Base-by-base conservation (phyloP, 2,329 filamentous ascomycete genomes). In the Epichloe uncinata region DNA sequence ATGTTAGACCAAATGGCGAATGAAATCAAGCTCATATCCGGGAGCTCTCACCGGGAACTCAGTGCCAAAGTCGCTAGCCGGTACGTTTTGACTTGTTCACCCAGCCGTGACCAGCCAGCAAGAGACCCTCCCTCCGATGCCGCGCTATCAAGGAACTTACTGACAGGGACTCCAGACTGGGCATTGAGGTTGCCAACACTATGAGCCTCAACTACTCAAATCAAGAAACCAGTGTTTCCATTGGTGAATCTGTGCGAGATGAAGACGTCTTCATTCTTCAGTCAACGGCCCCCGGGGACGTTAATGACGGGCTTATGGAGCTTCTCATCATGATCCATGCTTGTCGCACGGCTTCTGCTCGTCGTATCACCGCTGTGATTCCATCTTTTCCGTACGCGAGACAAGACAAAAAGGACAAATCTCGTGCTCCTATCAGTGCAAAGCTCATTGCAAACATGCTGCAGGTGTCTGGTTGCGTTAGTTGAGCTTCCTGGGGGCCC, bases 211-310 rank as follows among this genome's bases (percentile, higher is more conserved):
- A 90, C 64, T 89, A 90, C 70, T 90, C 86, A 45, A 91, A 91
- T 67, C 85, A 88, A 62, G 86, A 93, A 65, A 90, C 85, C 47
- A 87, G 84, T 58, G 89, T 97, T 51, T 95, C 89, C 18, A 94
- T 96, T 60, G 90, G 91, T 65, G 91, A 97, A 73, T 94, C 87
- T 55, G 91, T 97, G 50, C 80, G 91, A 69, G 91, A 97, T 66
- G 91, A 97, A 76, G 91, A 97, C 79, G 90, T 96, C 63, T 97
- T 96, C 73, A 95, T 97, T 61, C 76, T 97, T 53, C 91, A 97
- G 70, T 95, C 91, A 22, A 95, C 93, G 45, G 84, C 87, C 40
- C 40, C 91, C 2, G 90, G 91, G 65, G 90, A 96, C 65, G 94
- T 97, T 72, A 98, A 98, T 70, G 91, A 97, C 66, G 89, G 89